Evolutionary conservation across 2,329 filamentous ascomycete genomes (phyloP), one percentile per base, ranked within the genome.

Genomic region (Exophiala sp.): DNA sequence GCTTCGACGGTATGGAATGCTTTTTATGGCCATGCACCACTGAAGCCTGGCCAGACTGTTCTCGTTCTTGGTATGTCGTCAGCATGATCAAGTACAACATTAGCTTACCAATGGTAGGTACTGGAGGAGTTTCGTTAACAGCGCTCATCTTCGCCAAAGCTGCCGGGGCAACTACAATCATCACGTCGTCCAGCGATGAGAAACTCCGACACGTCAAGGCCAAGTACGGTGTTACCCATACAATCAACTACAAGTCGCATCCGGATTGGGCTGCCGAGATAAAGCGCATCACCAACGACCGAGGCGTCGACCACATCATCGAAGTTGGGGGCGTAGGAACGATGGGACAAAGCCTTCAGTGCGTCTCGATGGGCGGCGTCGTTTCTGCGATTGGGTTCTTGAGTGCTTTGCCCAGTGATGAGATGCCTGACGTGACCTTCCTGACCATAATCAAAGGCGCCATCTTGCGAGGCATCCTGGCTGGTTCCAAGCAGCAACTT

Each of bases 391-490:
- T 62, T 36, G 59, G 59, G 18, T 58, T 57, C 50, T 40, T 61
- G 29, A 44, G 39, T n/a, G 24, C 14, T 24, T 10, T 45, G 78
- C 82, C 39, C 69, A 71, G 29, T 63, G 57, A 71, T 11, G 79
- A 83, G 65, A 67, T 80, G 45, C 71, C 79, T 3, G 84, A 86
- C 58, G 78, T 84, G 14, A 86, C 86, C 59, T 68, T 86, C 21
- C 69, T 81, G 18, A 73, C 77, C 1, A 61, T 81, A 36, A 69
- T 71, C 55, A 70, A 76, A 21, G 81, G 75, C 32, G 75, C 79
- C 0, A 80, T 77, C 1, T 64, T 82, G 7, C 80, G 79, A 64
- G 78, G 85, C 0, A 78, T 87, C 8, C 63, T 86, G 33, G 85
- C 85, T 65, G 85, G 84, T 0, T 82, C 84, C 0, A 77, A 76